Base-by-base conservation (phyloP, 225 moss, liverwort and hornwort species). In the Bryoerythrophyllum caledonicum region DNA sequence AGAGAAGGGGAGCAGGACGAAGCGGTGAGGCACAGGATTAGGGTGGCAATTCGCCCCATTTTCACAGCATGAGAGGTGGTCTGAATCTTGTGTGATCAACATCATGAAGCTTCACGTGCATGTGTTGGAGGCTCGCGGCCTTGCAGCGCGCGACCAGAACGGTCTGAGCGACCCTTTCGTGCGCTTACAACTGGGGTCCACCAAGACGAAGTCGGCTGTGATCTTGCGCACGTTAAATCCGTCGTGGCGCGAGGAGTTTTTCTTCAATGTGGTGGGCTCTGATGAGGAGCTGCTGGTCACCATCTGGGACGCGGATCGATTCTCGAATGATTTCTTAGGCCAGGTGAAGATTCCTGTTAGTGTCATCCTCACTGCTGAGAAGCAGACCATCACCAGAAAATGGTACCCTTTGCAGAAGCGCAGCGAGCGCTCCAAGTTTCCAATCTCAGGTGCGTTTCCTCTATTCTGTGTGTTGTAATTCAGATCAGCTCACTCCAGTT, bases 91-190 rank as follows among this genome's bases (percentile, higher is more conserved):
- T 2, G 30, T 66, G 75, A 66, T 43, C 55, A 27, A 55, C 54
- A 51, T 35, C 55, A 93, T 93, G 93, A 91, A 93, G 86, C 89
- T 93, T 5, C 87, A 82, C 28, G 93, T 93, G 81, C 82, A 84
- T 43, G 91, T 93, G 21, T 25, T 86, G 74, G 91, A 93, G 86
- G 89, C 91, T 10, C 82, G 81, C 64, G 79, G 81, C 11, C 84
- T 93, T 28, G 35, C 67, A 34, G 76, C 91, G 8, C 82, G 84
- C 67, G 89, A 93, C 71, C 72, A 82, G 1, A 91, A 93, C 73
- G 93, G 93, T 15, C 78, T 88, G 10, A 91, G 89, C 64, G 91
- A 93, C 74, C 93, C 93, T 24, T 93, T 91, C 46, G 93, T 89
- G 10, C 82, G 86, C 74, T 74, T 93, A 26, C 73, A 82, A 13